Percentiles rank a stretch among this genome's conserved stretches.
These are phyloP conservation scores for Sparassis latifolia DNA, from an alignment of 1,284 basidiomycete genomes.

Conservation along the genomic window DNA sequence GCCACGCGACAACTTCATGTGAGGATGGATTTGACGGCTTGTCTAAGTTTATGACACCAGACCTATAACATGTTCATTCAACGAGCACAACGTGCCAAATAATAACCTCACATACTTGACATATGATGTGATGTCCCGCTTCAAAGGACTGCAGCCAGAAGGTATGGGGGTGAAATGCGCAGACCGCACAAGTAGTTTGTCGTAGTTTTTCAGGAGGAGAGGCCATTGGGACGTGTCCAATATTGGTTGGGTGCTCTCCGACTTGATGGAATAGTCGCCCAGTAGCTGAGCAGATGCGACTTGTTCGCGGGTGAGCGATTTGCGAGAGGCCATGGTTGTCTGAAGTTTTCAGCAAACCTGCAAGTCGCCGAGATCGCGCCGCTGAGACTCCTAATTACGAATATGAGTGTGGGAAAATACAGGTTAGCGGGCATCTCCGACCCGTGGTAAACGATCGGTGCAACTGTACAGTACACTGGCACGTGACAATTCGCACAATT, in stretches of 20 bases:
- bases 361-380: neutral
- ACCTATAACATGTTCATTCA: constrained; percentile 39
- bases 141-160: constrained; percentile 83
- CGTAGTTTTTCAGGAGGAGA: constrained; percentile 97
- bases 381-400: neutral
- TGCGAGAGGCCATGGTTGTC: constrained; percentile 40
- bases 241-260: constrained; percentile 65
- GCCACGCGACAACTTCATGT: constrained; percentile 99
- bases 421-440: neutral
- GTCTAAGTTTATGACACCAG: constrained; percentile 98
- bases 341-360: constrained; percentile 9
- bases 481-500: constrained; percentile 2
- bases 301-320: constrained; percentile 51
- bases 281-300: constrained; percentile 65
- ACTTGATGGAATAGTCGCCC: constrained; percentile 82
- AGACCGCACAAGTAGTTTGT: constrained; percentile 90
- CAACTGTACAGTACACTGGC: constrained; percentile 25
- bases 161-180: constrained; percentile 99
- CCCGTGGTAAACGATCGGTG: constrained; percentile 10
- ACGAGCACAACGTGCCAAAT: constrained; percentile 1
- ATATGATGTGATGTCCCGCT: constrained; percentile 87
- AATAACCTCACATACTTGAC: constrained; percentile 59
- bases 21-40: constrained; percentile 99
- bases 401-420: constrained; percentile 4
- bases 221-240: constrained; percentile 98